Evolutionary conservation across 768 basidiomycete genomes (phyloP), one percentile per base, ranked within the genome.

Genomic region (Serendipita sp.): DNA sequence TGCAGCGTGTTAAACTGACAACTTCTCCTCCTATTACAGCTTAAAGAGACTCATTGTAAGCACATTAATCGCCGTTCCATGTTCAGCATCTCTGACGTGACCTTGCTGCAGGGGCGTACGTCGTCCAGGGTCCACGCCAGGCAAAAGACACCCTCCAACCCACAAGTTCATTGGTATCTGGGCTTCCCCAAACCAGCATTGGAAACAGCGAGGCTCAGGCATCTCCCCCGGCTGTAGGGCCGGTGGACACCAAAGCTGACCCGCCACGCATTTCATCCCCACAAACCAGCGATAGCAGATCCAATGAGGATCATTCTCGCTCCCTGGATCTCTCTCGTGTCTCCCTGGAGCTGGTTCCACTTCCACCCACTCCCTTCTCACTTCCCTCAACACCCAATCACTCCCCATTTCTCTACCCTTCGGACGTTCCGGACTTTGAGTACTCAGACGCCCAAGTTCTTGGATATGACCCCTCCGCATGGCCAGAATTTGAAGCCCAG

Each of bases 401-500:
- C 10, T 60, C 55, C 18, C 55, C 55, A 10, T 60, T 60, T n/a
- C 55, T 60, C 55, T 60, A 60, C 18, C 55, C 55, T 3, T 31
- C 55, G 10, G 55, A 60, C 11, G 55, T 60, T 3, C 55, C 55
- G n/a, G 55, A 60, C 33, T 60, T 33, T n/a, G 55, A 60, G n/a
- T 60, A 27, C 34, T 23, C 34, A 11, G 55, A 60, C 29, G 55
- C 55, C 29, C 55, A 34, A 8, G 29, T 31, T 3, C 33, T 60
- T n/a, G 55, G 55, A 60, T 60, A 60, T 60, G 55, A 60, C n/a
- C 55, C 29, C 8, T 31, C 29, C 18, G 18, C 27, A 10, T 60
- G 55, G 55, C 55, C 55, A 60, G 55, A 60, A 31, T 60, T 60
- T 37, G 55, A 60, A n/a, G 55, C 23, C 27, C 55, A 60, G 48